Evolutionary conservation across 306 rosid species (phyloP), one percentile per base, ranked within the genome.

Genomic region (Acacia melanoxylon): DNA sequence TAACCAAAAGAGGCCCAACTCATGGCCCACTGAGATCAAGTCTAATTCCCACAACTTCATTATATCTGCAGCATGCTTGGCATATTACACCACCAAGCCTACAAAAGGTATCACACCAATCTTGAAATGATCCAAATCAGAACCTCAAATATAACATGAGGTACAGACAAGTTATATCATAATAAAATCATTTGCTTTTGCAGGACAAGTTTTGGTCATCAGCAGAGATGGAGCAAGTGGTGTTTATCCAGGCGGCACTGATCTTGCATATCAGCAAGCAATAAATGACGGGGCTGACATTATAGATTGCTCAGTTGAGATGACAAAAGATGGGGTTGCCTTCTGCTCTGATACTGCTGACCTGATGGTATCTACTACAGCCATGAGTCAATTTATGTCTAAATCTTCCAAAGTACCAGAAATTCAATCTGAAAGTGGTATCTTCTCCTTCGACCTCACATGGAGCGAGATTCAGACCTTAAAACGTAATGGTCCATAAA

Each of bases 221-320:
- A 85, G 83, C 74, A 88, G 82, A 79, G 89, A 91, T 40, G 99
- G 99, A 68, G 98, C 98, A 59, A 90, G 98, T 37, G 97, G 97
- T 45, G 78, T 85, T 78, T 96, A 83, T 80, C 97, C 99, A 4
- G 97, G 97, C 49, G 33, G 90, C 90, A 89, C 97, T 0, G 98
- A 96, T 87, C 89, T 96, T 67, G 94, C 99, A 69, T 96, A 96
- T 75, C 83, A 91, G 49, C 86, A 77, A 84, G 97, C 99, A 48
- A 72, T 96, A 79, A 84, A 82, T 16, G 97, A 92, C 20, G 98
- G 97, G 0, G 87, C 92, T 0, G 97, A 96, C 83, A 84, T 96
- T 17, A 93, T 96, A 65, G 99, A 93, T 86, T 93, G 99, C 87
- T 77, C 97, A 9, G 97, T 96, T 72, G 98, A 96, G 86, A 82